Evolutionary conservation across 768 basidiomycete genomes (phyloP).

Genomic region (Strobilomyces confusus): DNA sequence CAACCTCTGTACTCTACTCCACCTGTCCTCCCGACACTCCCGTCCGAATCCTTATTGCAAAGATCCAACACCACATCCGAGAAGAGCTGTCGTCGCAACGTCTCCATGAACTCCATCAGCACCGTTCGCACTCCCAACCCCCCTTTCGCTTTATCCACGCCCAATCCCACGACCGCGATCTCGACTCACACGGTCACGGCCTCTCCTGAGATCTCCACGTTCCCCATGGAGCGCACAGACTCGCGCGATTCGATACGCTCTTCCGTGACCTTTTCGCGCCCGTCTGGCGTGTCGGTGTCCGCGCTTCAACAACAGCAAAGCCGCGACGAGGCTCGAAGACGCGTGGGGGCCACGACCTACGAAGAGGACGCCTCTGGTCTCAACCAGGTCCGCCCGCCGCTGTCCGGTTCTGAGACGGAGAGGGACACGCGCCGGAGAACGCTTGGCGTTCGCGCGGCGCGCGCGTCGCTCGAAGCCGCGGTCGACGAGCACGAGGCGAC

Average conservation of each 20-base stretch:
- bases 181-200: conserved; percentile 62
- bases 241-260: conserved; percentile 45
- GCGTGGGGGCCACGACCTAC: conserved; percentile 28
- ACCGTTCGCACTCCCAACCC: conserved; percentile 43
- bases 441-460: conserved; percentile 37
- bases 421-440: conserved; percentile 40
- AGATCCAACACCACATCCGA: conserved; percentile 23
- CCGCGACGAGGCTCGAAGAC: conserved; percentile 34
- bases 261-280: conserved; percentile 63
- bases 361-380: conserved; percentile 23
- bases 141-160: conserved; percentile 48
- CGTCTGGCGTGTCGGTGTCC: conserved; percentile 50
- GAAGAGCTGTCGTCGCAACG: conserved; percentile 35
- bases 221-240: conserved; percentile 40
- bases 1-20: conserved; percentile 50
- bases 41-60: conserved; percentile 48
- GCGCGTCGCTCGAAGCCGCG: conserved; percentile 43
- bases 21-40: conserved; percentile 54
- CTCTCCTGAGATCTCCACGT: conserved; percentile 31
- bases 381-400: conserved; percentile 27
- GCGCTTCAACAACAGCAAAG: conserved; percentile 53
- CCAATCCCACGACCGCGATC: conserved; percentile 62
- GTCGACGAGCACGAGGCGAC: conserved; percentile 27
- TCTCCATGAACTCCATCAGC: conserved; percentile 41
- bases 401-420: conserved; percentile 51